A percentile compares a stretch with the other conserved stretches of the same genome.
Evolutionary conservation across 2,329 filamentous ascomycete species (phyloP).

Genomic region (Ilyonectria robusta): DNA sequence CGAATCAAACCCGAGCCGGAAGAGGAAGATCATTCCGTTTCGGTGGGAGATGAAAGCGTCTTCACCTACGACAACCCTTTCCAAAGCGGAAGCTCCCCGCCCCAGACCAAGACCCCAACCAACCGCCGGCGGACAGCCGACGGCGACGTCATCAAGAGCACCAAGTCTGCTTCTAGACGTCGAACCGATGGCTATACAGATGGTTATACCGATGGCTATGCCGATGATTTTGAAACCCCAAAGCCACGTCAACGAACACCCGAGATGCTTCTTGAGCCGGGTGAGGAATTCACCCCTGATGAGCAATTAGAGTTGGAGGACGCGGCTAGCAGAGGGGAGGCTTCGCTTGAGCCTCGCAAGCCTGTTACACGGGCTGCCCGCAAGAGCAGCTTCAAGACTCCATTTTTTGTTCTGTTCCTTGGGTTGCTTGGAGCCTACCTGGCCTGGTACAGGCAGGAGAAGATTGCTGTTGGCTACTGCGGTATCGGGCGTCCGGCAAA

Average conservation of each 20-base stretch:
- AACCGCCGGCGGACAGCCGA: slow-evolving; percentile 65
- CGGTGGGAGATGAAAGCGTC: slow-evolving; percentile 69
- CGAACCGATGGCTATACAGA: slow-evolving; percentile 55
- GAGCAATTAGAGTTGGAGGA: slow-evolving; percentile 86
- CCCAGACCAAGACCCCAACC: slow-evolving; percentile 62
- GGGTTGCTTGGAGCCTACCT: slow-evolving; percentile 80
- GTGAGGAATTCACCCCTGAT: slow-evolving; percentile 95
- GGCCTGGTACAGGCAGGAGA: slow-evolving; percentile 92
- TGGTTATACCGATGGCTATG: slow-evolving; percentile 38
- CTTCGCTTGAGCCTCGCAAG: slow-evolving; percentile 60
- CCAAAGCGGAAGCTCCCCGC: slow-evolving; percentile 83
- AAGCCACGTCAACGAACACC: slow-evolving; percentile 54
- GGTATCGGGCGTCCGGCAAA: slow-evolving; percentile 79
- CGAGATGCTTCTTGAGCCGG: slow-evolving; percentile 69
- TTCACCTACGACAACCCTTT: slow-evolving; percentile 96
- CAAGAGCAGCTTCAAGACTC: slow-evolving; percentile 69
- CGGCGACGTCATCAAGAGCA: slow-evolving; percentile 58
- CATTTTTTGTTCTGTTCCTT: slow-evolving; percentile 79
- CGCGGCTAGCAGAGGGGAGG: slow-evolving; percentile 69
- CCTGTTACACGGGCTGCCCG: slow-evolving; percentile 53
- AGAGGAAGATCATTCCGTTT: slow-evolving; percentile 42
- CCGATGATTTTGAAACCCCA: slow-evolving; percentile 54
- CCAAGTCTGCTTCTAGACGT: slow-evolving; percentile 59
- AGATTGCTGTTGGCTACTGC: slow-evolving; percentile 96
- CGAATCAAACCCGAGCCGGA: slow-evolving; percentile 69